Evolutionary conservation across 192 early-diverging fungal species (phyloP), one percentile per base, ranked within the genome.

Genomic region (Coemansia sp.): DNA sequence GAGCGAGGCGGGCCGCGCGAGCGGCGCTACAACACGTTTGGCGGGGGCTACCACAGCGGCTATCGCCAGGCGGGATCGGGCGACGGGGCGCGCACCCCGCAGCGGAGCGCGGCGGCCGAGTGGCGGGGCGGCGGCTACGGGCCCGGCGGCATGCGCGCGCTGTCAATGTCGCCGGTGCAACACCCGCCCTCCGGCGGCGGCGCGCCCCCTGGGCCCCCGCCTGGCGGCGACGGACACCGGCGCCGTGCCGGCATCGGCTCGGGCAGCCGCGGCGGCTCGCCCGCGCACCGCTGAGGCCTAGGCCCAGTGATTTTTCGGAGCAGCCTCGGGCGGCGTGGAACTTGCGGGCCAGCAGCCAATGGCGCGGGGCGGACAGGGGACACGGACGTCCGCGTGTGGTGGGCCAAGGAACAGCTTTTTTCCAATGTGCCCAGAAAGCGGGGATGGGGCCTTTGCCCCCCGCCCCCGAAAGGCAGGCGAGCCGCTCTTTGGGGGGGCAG

Each of bases 201-300:
- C 36, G 22, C 41, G 11, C 26, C 19, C 3, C 25, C 25, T 29
- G 14, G 13, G 43, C 25, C 38, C 9, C 22, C 11, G 13, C 7
- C 43, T 1, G 29, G 19, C 29, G 43, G 29, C 43, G 43, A 27
- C 25, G 17, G 26, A 43, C 10, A 23, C 26, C 27, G 22, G 26
- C 23, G 17, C 41, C 11, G 41, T 16, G 8, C 23, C n/a, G n/a
- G n/a, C n/a, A n/a, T n/a, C n/a, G n/a, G 39, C 0, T 30, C 43
- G 7, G 56, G 57, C n/a, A 54, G 60, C 39, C 51, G 51, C 3
- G 52, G 52, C 7, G 60, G 51, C 18, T 63, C 60, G 40, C 60
- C 60, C 11, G 22, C 47, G 28, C 60, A 35, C 33, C 31, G 51
- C 13, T 63, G 35, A 18, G 38, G 26, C 27, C 41, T 43, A 29